These are phyloP conservation scores for Vaccinium myrtillus DNA, from an alignment of 148 eudicot species.

Conservation along the genomic window DNA sequence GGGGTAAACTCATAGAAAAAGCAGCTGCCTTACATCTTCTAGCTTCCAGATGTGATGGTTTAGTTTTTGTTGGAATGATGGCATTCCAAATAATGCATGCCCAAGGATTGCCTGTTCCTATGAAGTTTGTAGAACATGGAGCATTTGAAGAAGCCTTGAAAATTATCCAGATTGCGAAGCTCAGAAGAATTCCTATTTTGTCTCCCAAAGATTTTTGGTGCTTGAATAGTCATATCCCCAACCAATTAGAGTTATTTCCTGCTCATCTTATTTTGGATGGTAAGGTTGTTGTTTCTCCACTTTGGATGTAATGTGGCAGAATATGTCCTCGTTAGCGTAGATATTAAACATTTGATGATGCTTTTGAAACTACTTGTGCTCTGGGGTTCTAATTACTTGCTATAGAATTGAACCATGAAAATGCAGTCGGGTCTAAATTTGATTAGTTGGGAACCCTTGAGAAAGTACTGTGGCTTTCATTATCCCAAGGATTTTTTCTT, in stretches of 20 bases:
- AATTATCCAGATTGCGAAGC: constrained; percentile 41
- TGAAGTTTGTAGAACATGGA: constrained; percentile 45
- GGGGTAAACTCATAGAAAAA: constrained; percentile 63
- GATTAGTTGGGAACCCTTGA: not conserved
- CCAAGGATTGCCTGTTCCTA: constrained; percentile 61
- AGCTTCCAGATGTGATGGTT: constrained; percentile 64
- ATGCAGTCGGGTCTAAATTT: not conserved
- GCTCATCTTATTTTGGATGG: constrained; percentile 50
- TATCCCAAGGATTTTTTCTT: not conserved
- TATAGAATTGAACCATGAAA: not conserved
- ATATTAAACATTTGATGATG: not conserved
- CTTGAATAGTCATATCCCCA: constrained; percentile 31
- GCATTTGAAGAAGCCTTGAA: constrained; percentile 49
- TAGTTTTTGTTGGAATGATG: constrained; percentile 81
- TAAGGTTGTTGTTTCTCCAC: constrained; percentile 17
- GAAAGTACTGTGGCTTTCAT: not conserved
- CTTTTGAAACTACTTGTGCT: not conserved
- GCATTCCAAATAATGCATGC: constrained; percentile 87
- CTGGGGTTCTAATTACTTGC: constrained; percentile 8
- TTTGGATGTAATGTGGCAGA: not conserved
- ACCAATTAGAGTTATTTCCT: constrained; percentile 43
- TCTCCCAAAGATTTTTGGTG: constrained; percentile 78
- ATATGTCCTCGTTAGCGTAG: not conserved
- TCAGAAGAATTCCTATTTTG: constrained; percentile 49
- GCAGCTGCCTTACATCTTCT: constrained; percentile 56